Evolutionary conservation across 75 land plant genomes (phyloP).

Genomic region (Pinus taeda): DNA sequence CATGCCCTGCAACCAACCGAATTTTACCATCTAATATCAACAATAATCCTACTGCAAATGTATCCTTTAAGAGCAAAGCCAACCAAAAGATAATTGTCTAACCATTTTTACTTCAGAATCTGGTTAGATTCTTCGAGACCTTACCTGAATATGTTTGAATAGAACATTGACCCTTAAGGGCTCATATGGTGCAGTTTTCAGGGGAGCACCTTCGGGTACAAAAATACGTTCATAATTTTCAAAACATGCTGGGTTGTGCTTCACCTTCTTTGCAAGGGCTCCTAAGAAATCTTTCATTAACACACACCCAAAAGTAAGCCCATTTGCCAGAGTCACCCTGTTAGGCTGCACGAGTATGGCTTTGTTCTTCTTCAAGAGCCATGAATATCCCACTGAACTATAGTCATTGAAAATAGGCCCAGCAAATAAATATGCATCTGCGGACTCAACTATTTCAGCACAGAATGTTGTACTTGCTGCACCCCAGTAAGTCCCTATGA

Average conservation of each 20-base stretch:
- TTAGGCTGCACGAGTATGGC: slow-evolving; percentile 38
- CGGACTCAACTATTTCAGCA: slow-evolving; percentile 49
- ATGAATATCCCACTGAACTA: slow-evolving; percentile 58
- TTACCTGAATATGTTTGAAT: slow-evolving; percentile 57
- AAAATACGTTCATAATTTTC: slow-evolving; percentile 58
- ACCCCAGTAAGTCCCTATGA: slow-evolving; percentile 60
- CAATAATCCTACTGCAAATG: not conserved
- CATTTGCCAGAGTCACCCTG: slow-evolving; percentile 28
- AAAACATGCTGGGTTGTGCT: slow-evolving; percentile 28
- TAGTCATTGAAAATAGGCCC: slow-evolving; percentile 58
- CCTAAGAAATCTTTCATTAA: slow-evolving; percentile 46
- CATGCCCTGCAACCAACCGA: slow-evolving; percentile 37
- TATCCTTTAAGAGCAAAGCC: not conserved
- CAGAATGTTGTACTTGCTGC: slow-evolving; percentile 42
- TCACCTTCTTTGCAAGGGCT: slow-evolving; percentile 30
- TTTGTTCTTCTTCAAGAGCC: slow-evolving; percentile 41
- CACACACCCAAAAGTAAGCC: slow-evolving; percentile 42
- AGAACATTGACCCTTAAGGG: slow-evolving; percentile 53
- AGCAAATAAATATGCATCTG: slow-evolving; percentile 54
- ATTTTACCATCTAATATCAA: not conserved
- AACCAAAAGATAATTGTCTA: not conserved
- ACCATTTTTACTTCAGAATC: too few relatives aligned
- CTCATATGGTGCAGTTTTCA: slow-evolving; percentile 26
- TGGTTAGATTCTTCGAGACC: not conserved
- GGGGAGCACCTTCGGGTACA: slow-evolving; percentile 45